Percentiles rank a stretch among this genome's conserved stretches.
Evolutionary conservation across 352 stramenopile genomes (phyloP).

Genomic region (Pythium sukuiense): DNA sequence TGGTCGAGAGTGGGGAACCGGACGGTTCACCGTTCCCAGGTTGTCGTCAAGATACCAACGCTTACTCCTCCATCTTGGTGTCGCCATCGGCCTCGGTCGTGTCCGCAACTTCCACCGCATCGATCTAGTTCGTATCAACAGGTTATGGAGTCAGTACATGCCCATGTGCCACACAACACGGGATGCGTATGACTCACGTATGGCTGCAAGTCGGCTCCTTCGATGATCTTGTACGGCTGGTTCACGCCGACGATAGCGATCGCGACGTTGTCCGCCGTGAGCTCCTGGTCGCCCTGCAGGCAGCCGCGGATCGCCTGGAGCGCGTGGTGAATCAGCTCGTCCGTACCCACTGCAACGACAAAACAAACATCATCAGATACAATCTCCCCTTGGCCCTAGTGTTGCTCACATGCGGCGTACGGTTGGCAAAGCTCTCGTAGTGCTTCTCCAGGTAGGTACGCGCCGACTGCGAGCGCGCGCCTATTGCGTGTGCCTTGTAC

Average conservation of each 20-base stretch:
- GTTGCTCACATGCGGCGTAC: slow-evolving; percentile 38
- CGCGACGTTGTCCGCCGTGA: slow-evolving; percentile 92
- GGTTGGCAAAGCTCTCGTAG: slow-evolving; percentile 91
- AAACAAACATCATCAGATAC: slow-evolving; percentile 3
- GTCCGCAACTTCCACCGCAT: slow-evolving; percentile 84
- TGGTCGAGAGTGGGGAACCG: not conserved
- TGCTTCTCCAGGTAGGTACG: slow-evolving; percentile 99
- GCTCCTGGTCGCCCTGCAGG: slow-evolving; percentile 94
- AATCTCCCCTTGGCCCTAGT: no score
- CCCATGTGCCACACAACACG: not conserved
- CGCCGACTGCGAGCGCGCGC: slow-evolving; percentile 94
- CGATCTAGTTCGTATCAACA: slow-evolving; percentile 47
- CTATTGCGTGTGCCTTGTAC: slow-evolving; percentile 98
- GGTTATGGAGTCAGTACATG: no score
- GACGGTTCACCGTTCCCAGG: not conserved
- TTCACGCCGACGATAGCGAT: slow-evolving; percentile 95
- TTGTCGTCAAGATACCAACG: not conserved
- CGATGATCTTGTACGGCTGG: slow-evolving; percentile 93
- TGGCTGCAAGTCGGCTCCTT: slow-evolving; percentile 91
- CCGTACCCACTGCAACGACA: slow-evolving; percentile 63
- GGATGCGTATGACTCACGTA: slow-evolving; percentile 75
- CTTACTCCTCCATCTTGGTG: slow-evolving; percentile 83
- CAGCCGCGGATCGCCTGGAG: slow-evolving; percentile 96
- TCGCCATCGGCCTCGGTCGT: slow-evolving; percentile 81
- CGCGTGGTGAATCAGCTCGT: slow-evolving; percentile 98